Evolutionary conservation across 345 rosid genomes (phyloP).

Genomic region (Boechera divaricarpa): DNA sequence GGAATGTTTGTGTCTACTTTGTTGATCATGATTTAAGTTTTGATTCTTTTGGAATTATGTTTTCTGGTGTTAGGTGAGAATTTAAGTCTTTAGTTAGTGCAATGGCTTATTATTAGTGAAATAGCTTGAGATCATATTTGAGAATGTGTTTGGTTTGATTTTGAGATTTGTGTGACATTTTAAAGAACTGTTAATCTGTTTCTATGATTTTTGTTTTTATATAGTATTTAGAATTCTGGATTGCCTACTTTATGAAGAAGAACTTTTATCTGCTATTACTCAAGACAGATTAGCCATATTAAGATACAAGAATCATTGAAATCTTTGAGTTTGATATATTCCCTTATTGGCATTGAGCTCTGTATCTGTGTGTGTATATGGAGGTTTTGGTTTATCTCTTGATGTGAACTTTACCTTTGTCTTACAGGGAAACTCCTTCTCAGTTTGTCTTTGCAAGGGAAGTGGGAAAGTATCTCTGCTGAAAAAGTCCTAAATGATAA

Average conservation of each 20-base stretch:
- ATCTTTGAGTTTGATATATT: slow-evolving; percentile 9
- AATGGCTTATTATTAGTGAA: slow-evolving; percentile 8
- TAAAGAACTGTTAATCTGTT: not conserved
- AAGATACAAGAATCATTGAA: slow-evolving; percentile 11
- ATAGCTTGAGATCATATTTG: not conserved
- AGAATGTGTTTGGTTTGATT: not conserved
- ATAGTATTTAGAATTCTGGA: not conserved
- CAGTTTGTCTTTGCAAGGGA: slow-evolving; percentile 60
- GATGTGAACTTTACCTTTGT: slow-evolving; percentile 18
- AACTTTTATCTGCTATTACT: not conserved
- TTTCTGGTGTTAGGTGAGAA: slow-evolving; percentile 3
- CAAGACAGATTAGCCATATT: not conserved
- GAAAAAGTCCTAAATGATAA: slow-evolving; percentile 42
- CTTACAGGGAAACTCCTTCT: slow-evolving; percentile 76
- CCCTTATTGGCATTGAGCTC: not conserved
- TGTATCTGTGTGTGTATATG: slow-evolving; percentile 14
- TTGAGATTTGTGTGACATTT: not conserved
- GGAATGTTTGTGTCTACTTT: not conserved
- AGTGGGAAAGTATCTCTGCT: slow-evolving; percentile 43
- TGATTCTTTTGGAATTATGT: slow-evolving; percentile 3
- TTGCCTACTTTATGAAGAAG: not conserved
- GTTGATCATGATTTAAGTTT: not conserved
- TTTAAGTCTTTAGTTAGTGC: not conserved
- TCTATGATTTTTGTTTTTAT: not conserved
- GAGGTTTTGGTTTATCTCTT: not conserved